A percentile compares a stretch with the other conserved stretches of the same genome.
Conservation (phyloP, 78 protist genomes). For the slime mould (Dictyostelium discoideum) region dicty_2.7 NC_007089.4:348501-349000, state of each 20-base stretch:
- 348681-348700: background rate
- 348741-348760: conserved; percentile 7
- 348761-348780: background rate
- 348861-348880: conserved; percentile 81
- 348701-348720: conserved; percentile 49
- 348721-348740: conserved; percentile 53
- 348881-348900: conserved; percentile 66
- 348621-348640: background rate
- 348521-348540: background rate
- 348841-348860: conserved; percentile 44
- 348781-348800: conserved; percentile 9
- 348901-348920: conserved; percentile 69
- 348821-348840: conserved; percentile 37
- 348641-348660: background rate
- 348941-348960: conserved; percentile 84
- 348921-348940: conserved; percentile 52
- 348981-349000: conserved; percentile 74
- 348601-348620: background rate
- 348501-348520: background rate
- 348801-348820: conserved; percentile 67
- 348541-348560: background rate
- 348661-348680: background rate
- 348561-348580: background rate
- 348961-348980: conserved; percentile 81
- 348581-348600: background rate